Percentiles rank a stretch among this genome's conserved stretches.
Conservation (phyloP, 495 filamentous ascomycete species). For the Pyrenula aspistea region DNA sequence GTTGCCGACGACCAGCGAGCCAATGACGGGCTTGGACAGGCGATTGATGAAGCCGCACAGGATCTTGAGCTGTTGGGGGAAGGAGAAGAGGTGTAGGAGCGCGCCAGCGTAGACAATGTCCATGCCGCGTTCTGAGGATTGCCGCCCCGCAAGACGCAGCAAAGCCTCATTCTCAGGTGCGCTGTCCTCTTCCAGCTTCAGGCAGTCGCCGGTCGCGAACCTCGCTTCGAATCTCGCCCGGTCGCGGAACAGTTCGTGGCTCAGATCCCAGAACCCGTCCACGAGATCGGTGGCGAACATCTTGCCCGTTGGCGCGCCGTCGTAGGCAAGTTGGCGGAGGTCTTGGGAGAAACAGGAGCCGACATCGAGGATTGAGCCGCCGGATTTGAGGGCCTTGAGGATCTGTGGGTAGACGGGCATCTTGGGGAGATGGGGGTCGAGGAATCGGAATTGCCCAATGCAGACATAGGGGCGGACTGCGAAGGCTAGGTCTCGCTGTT, state of each 20-base stretch:
- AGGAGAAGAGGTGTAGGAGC: too few relatives aligned
- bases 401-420: conserved; percentile 23
- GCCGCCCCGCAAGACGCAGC: too few relatives aligned
- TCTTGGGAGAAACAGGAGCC: conserved; percentile 7
- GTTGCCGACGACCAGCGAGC: too few relatives aligned
- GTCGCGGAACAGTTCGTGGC: neutral
- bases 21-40: too few relatives aligned
- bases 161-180: too few relatives aligned
- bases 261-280: neutral
- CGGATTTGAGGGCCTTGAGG: conserved; percentile 25
- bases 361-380: conserved; percentile 26
- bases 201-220: neutral
- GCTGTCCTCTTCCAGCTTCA: neutral
- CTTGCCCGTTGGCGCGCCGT: neutral
- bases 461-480: conserved; percentile 33
- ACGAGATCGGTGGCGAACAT: neutral
- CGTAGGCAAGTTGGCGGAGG: neutral
- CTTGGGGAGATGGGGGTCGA: conserved; percentile 25
- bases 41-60: too few relatives aligned
- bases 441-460: conserved; percentile 40
- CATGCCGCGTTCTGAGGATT: too few relatives aligned
- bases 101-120: too few relatives aligned
- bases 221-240: neutral
- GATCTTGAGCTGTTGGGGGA: too few relatives aligned
- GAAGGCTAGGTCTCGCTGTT: conserved; percentile 12